Conservation (phyloP, 805 yeast species). For the Crinitomyces ghanaensis region DNA sequence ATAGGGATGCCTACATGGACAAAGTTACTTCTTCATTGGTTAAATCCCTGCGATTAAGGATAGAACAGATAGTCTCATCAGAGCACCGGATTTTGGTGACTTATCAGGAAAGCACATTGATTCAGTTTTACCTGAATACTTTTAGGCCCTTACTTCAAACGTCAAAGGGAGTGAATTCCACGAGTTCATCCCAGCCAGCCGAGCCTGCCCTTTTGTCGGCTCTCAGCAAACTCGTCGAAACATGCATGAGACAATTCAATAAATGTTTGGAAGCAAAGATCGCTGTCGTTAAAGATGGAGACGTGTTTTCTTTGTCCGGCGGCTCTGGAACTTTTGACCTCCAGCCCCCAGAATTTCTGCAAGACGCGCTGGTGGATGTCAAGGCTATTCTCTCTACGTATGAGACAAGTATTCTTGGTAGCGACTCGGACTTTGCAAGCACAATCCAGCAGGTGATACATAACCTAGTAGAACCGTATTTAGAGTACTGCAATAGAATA, state of each 20-base stretch:
- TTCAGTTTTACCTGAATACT: slow-evolving; percentile 59
- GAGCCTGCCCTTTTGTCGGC: slow-evolving; percentile 20
- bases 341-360: slow-evolving; percentile 76
- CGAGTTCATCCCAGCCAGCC: slow-evolving; percentile 11
- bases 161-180: slow-evolving; percentile 32
- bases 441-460: slow-evolving; percentile 19
- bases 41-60: slow-evolving; percentile 47
- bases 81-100: slow-evolving; percentile 48
- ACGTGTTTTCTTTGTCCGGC: slow-evolving; percentile 17
- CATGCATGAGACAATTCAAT: slow-evolving; percentile 31
- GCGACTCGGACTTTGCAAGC: slow-evolving; percentile 7
- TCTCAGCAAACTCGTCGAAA: slow-evolving; percentile 25
- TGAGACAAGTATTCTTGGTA: slow-evolving; percentile 23
- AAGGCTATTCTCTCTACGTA: slow-evolving; percentile 43
- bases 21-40: slow-evolving; percentile 43
- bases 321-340: slow-evolving; percentile 30
- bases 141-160: too few relatives aligned
- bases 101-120: slow-evolving; percentile 47
- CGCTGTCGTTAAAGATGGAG: slow-evolving; percentile 25
- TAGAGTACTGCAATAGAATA: slow-evolving; percentile 21
- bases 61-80: slow-evolving; percentile 57
- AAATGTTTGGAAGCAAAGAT: slow-evolving; percentile 31
- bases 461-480: slow-evolving; percentile 24
- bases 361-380: slow-evolving; percentile 50
- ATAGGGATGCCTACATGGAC: slow-evolving; percentile 32